Base-by-base conservation (phyloP, 345 rosid species). In the Salix udensis region DNA sequence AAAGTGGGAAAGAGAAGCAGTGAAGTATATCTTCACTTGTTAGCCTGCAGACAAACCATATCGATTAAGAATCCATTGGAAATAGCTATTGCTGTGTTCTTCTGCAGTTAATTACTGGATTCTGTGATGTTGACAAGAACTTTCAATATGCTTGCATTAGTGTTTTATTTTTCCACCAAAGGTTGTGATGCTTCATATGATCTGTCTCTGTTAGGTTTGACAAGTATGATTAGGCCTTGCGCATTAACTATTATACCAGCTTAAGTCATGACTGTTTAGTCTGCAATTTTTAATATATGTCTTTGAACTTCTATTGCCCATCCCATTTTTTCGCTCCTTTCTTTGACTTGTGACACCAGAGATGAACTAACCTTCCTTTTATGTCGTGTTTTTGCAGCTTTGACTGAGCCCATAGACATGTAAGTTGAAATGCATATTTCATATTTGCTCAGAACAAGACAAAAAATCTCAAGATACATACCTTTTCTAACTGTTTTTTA, bases 371-470 rank as follows among this genome's bases (percentile, higher is more conserved):
- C 18, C 21, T 18, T 40, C 15, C 46, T 65, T 74, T 67, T 73
- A 58, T 76, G 24, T 31, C 30, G 65, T 75, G 65, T 85, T 74
- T 73, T 80, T 84, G 88, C 91, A 96, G 98, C 99, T 77, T 83
- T 93, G 65, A 84, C 91, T 1, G 99, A 96, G 77, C 79, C 99
- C 65, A 92, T 96, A 75, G 99, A 96, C 86, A 79, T 93, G 98
- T 95, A 89, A 95, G 97, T 87, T 15, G 26, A 36, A 30, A 74
- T 34, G 34, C 34, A 50, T 58, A 7, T 13, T 72, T 9, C 48
- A 50, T 72, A 7, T 13, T 72, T 9, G 11, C 31, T 39, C 26
- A 6, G 30, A 18, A 60, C 4, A 21, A 3, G 28, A 15, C 19
- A 53, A 12, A 11, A 11, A 7, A 2, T 16, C 9, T 46, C 62